A percentile compares a stretch with the other conserved stretches of the same genome.
Conservation (phyloP, 192 early-diverging fungal genomes). For the Coemansia aciculifera region DNA sequence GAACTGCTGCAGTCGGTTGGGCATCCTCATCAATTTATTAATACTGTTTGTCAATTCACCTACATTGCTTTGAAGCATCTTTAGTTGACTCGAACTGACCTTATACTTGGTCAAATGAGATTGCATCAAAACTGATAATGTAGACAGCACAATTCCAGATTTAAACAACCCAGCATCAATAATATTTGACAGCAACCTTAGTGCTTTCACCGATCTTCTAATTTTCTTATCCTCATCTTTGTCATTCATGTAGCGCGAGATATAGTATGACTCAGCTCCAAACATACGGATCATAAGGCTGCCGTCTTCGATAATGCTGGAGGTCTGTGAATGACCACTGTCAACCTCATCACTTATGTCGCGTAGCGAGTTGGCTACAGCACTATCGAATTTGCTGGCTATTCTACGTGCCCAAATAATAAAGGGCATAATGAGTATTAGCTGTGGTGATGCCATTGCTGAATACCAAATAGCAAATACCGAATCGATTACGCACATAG, state of each 20-base stretch:
- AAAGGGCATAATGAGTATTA: slow-evolving; percentile 17
- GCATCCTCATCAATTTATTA: not conserved
- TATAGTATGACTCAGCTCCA: slow-evolving; percentile 58
- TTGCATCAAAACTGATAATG: slow-evolving; percentile 17
- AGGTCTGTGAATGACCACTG: not conserved
- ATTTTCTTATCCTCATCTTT: slow-evolving; percentile 62
- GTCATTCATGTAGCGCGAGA: slow-evolving; percentile 51
- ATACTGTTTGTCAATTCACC: not conserved
- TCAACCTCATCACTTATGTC: not conserved
- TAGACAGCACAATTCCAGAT: slow-evolving; percentile 23
- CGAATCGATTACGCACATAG: not conserved
- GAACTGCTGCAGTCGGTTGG: not conserved
- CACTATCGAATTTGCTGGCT: not conserved
- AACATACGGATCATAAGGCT: slow-evolving; percentile 69
- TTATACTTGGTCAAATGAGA: not conserved
- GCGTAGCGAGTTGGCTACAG: not conserved
- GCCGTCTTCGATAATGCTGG: slow-evolving; percentile 57
- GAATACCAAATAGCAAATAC: not conserved
- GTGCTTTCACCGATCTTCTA: slow-evolving; percentile 55
- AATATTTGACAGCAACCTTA: slow-evolving; percentile 61
- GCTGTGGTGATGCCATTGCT: slow-evolving; percentile 8
- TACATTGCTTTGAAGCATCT: not conserved
- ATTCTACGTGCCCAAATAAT: slow-evolving; percentile 2
- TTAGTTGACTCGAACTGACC: not conserved
- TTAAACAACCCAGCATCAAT: slow-evolving; percentile 52